Conservation (phyloP, 495 filamentous ascomycete species). For the Endocarpon pusillum region DNA sequence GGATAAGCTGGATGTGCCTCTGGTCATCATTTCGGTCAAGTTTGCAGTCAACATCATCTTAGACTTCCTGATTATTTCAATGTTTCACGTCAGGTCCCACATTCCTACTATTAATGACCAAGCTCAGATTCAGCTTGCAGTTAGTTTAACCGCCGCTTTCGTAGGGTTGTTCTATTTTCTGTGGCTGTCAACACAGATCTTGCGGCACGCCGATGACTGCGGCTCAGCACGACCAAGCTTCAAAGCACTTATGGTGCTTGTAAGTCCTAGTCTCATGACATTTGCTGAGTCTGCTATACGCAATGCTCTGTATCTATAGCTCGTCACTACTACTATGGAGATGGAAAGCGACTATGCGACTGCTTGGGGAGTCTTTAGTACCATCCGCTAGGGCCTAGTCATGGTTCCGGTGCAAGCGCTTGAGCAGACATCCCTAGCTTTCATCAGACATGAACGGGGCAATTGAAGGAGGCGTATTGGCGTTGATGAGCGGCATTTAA, state of each 20-base stretch:
- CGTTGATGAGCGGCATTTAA: conserved; percentile 18
- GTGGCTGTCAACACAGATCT: conserved; percentile 9
- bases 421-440: conserved; percentile 45
- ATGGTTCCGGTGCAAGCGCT: conserved; percentile 59
- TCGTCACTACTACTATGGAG: conserved; percentile 44
- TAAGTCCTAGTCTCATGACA: conserved; percentile 36
- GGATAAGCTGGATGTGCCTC: conserved; percentile 55
- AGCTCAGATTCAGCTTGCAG: conserved; percentile 43
- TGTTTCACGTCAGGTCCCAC: conserved; percentile 39
- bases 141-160: conserved; percentile 38
- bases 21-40: conserved; percentile 47
- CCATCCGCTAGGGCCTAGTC: conserved; percentile 61
- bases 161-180: conserved; percentile 45
- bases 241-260: conserved; percentile 30
- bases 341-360: conserved; percentile 50
- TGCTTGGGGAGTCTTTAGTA: conserved; percentile 61
- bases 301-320: conserved; percentile 58
- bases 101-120: conserved; percentile 44
- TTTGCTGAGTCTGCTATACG: conserved; percentile 48
- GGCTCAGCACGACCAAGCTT: conserved; percentile 25
- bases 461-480: conserved; percentile 30
- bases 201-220: conserved; percentile 3
- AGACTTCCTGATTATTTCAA: conserved; percentile 53
- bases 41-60: conserved; percentile 52
- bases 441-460: conserved; percentile 55